Evolutionary conservation across 2,329 filamentous ascomycete species (phyloP).

Genomic region (Penicillium thymicola): DNA sequence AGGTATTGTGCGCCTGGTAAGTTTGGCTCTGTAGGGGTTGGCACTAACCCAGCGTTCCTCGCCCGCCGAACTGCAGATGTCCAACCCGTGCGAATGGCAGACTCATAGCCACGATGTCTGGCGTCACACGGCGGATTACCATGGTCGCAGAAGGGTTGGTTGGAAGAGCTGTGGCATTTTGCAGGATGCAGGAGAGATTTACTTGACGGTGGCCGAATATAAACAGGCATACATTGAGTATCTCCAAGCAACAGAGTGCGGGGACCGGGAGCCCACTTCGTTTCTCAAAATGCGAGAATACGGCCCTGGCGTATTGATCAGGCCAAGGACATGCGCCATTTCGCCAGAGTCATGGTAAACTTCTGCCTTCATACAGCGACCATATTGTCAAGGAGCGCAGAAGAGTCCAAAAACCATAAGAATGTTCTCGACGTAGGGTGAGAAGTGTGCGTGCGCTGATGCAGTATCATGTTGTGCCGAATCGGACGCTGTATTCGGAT

Average conservation of each 20-base stretch:
- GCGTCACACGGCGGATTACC: slow-evolving; percentile 82
- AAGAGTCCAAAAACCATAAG: slow-evolving; percentile 27
- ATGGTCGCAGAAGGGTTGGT: slow-evolving; percentile 75
- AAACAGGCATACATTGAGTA: too few species aligned
- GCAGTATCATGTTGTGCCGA: slow-evolving; percentile 72
- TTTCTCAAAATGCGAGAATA: too few species aligned
- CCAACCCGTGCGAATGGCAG: slow-evolving; percentile 83
- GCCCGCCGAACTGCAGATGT: slow-evolving; percentile 74
- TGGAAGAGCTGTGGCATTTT: slow-evolving; percentile 57
- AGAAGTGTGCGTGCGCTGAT: slow-evolving; percentile 71
- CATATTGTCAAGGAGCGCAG: too few species aligned
- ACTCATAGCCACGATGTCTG: slow-evolving; percentile 58
- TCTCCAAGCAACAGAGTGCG: too few species aligned
- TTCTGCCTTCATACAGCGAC: too few species aligned
- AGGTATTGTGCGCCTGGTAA: slow-evolving; percentile 1
- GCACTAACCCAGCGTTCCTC: slow-evolving; percentile 73
- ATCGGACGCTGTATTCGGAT: slow-evolving; percentile 79
- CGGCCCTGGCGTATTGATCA: too few species aligned
- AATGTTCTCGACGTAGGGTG: slow-evolving; percentile 71
- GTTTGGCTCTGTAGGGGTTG: slow-evolving; percentile 5
- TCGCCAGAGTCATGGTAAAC: too few species aligned
- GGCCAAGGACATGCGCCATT: too few species aligned
- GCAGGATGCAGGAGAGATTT: neutral
- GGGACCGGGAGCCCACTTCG: too few species aligned
- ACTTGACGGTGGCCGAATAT: too few species aligned